A percentile compares a stretch with the other conserved stretches of the same genome.
Conservation (phyloP, 257 asterid genomes). For the Jaltomata sinuosa region DNA sequence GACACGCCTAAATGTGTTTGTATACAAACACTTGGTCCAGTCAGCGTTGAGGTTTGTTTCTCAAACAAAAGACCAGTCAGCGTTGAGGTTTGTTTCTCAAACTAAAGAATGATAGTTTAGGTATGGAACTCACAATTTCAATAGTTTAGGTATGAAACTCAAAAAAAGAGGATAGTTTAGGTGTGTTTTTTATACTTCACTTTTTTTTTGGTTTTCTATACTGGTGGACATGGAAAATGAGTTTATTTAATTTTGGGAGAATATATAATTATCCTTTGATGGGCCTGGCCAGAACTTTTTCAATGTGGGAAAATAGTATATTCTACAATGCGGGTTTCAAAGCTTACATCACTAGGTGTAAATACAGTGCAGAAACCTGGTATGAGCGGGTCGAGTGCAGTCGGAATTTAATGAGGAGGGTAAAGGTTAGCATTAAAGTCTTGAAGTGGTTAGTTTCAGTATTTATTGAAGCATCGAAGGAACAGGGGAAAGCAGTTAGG, state of each 20-base stretch:
- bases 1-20: too few relatives aligned
- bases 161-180: too few relatives aligned
- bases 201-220: not conserved
- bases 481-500: not conserved
- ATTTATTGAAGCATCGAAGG: not conserved
- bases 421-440: not conserved
- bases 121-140: too few relatives aligned
- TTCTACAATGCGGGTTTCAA: not conserved
- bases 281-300: not conserved
- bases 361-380: not conserved
- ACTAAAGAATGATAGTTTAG: too few relatives aligned
- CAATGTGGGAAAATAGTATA: not conserved
- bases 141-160: too few relatives aligned
- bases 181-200: too few relatives aligned
- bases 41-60: too few relatives aligned
- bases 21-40: too few relatives aligned
- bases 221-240: not conserved
- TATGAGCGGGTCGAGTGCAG: not conserved
- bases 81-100: too few relatives aligned
- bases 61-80: too few relatives aligned
- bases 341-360: not conserved
- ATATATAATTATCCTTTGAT: not conserved
- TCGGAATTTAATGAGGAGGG: not conserved
- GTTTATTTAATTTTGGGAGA: not conserved
- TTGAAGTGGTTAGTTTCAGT: not conserved